Evolutionary conservation across 768 basidiomycete genomes (phyloP), one percentile per base, ranked within the genome.

Genomic region (Pluteus cervinus): DNA sequence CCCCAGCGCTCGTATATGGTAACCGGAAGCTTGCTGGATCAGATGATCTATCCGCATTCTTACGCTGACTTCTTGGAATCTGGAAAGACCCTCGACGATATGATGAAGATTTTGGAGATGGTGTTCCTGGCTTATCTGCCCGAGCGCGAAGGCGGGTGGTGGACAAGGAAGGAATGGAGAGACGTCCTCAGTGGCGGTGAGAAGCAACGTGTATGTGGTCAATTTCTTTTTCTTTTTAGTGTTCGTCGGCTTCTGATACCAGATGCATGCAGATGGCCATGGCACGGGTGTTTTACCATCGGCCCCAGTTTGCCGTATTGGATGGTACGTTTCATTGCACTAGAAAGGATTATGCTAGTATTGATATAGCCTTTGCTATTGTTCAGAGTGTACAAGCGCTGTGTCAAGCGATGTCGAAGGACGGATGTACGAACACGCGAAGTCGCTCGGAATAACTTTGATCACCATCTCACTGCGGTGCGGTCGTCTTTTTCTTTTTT

Each of bases 401-500:
- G 90, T 98, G 7, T 93, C 90, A 9, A 88, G 86, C 44, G 94
- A 98, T 54, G 92, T 97, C 15, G 93, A 98, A 56, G 92, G 92
- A 0, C 69, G 78, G 46, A 92, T 98, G 88, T 98, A 97, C 63
- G 86, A 93, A 55, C 80, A 88, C 45, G 83, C 86, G 20, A 96
- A 96, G 59, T 71, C 79, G 22, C 66, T 88, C 9, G 90, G 84
- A 1, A 91, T 96, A 52, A 93, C 93, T 0, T 71, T 98, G 32
- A 84, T 98, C 40, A 97, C 92, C 3, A 89, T 97, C 35, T 92
- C 92, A 11, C 66, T 90, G 36, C 80, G 85, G 85, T 86, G 47
- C 1, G 73, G n/a, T 56, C 16, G 33, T 37, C 11, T 14, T 29
- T 17, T 33, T 21, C 15, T 11, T 3, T 37, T 11, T 23, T 15